A percentile compares a stretch with the other conserved stretches of the same genome.
phyloP scores from a whole-genome alignment of 495 filamentous ascomycete species.

The Penicillium waksmanii region DNA sequence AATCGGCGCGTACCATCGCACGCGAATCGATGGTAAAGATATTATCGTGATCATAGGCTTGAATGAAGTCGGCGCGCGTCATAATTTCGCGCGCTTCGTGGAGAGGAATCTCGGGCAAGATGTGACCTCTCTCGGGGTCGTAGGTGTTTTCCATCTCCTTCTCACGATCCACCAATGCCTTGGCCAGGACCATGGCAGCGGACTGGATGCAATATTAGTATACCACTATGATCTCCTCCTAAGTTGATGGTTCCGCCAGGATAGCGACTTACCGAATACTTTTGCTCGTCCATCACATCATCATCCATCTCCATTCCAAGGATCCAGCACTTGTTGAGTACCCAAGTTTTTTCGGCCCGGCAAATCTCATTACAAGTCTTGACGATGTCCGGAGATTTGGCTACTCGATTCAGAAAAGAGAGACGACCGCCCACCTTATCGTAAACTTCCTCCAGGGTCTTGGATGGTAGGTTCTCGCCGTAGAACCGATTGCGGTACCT shows the following conservation, averaged over 20 bases:
- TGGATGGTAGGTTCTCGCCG: slow-evolving; percentile 52
- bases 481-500: slow-evolving; percentile 76
- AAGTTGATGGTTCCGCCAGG: background rate
- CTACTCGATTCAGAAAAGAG: slow-evolving; percentile 83
- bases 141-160: slow-evolving; percentile 66
- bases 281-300: slow-evolving; percentile 99
- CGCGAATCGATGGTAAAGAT: slow-evolving; percentile 91
- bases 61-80: slow-evolving; percentile 94
- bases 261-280: slow-evolving; percentile 71
- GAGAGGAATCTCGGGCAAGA: slow-evolving; percentile 79
- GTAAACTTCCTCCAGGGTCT: slow-evolving; percentile 76
- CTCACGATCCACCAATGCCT: slow-evolving; percentile 82
- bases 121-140: slow-evolving; percentile 67
- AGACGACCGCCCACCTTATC: slow-evolving; percentile 83
- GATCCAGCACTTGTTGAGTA: slow-evolving; percentile 93
- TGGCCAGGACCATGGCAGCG: slow-evolving; percentile 91
- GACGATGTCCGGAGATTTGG: slow-evolving; percentile 77
- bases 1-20: slow-evolving; percentile 88
- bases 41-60: slow-evolving; percentile 88
- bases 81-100: slow-evolving; percentile 89
- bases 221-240: background rate
- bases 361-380: slow-evolving; percentile 78
- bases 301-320: slow-evolving; percentile 94
- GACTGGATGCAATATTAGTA: slow-evolving; percentile 51
- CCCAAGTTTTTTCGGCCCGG: slow-evolving; percentile 86